Evolutionary conservation across 192 early-diverging fungal genomes (phyloP).

Genomic region (Coemansia javaensis): DNA sequence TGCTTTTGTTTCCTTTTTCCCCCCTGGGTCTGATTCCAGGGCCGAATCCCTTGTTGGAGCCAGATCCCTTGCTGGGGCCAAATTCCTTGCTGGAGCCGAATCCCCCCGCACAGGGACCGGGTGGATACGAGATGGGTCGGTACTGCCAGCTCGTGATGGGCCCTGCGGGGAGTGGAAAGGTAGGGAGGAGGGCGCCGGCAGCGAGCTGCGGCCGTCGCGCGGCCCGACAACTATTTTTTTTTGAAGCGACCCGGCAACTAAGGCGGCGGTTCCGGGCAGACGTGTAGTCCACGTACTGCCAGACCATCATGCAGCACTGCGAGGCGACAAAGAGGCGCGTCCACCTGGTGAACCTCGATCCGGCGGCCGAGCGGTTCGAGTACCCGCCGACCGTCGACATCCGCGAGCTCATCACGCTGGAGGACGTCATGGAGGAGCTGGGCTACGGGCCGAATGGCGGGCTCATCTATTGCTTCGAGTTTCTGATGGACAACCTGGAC

Average conservation of each 20-base stretch:
- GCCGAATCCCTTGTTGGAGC: no score
- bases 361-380: slow-evolving; percentile 94
- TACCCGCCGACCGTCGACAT: slow-evolving; percentile 89
- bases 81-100: no score
- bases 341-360: slow-evolving; percentile 95
- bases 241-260: no score
- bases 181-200: background rate
- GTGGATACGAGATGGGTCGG: slow-evolving; percentile 52
- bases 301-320: slow-evolving; percentile 92
- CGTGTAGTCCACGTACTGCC: slow-evolving; percentile 82
- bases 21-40: no score
- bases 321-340: slow-evolving; percentile 76
- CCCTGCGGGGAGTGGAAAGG: slow-evolving; percentile 86
- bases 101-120: no score
- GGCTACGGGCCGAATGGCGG: slow-evolving; percentile 97
- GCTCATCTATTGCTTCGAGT: slow-evolving; percentile 95
- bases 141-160: slow-evolving; percentile 95
- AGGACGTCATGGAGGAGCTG: slow-evolving; percentile 97
- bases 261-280: no score
- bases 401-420: slow-evolving; percentile 91
- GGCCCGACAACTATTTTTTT: no score
- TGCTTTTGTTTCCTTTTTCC: no score
- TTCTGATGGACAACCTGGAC: slow-evolving; percentile 90
- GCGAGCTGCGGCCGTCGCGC: no score
- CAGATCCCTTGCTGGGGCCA: no score